Evolutionary conservation across 768 basidiomycete species (phyloP).

Genomic region (Coprinellus micaceus): DNA sequence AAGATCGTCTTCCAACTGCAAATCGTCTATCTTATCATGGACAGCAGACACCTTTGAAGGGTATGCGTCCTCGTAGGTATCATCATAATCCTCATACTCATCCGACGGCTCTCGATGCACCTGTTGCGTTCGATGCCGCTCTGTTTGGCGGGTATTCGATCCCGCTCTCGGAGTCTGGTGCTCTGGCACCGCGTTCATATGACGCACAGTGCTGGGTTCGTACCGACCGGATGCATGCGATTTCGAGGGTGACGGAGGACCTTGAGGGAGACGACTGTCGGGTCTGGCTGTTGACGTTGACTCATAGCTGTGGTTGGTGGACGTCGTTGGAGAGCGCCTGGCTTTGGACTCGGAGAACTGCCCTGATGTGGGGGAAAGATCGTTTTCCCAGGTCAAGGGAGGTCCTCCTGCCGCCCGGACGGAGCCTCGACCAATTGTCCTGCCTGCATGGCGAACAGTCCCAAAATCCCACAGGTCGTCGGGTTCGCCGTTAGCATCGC

Average conservation of each 20-base stretch:
- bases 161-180: slow-evolving; percentile 18
- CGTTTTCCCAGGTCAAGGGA: slow-evolving; percentile 78
- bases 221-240: slow-evolving; percentile 22
- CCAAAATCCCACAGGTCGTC: slow-evolving; percentile 98
- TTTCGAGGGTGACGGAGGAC: slow-evolving; percentile 27
- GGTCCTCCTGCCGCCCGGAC: slow-evolving; percentile 64
- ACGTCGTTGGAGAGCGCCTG: slow-evolving; percentile 24
- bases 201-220: slow-evolving; percentile 69
- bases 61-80: slow-evolving; percentile 50
- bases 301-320: slow-evolving; percentile 32
- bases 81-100: slow-evolving; percentile 64
- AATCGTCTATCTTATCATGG: slow-evolving; percentile 45
- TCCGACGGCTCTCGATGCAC: slow-evolving; percentile 51
- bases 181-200: slow-evolving; percentile 34
- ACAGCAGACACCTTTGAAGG: slow-evolving; percentile 41
- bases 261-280: slow-evolving; percentile 56
- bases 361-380: slow-evolving; percentile 48
- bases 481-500: slow-evolving; percentile 52
- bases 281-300: slow-evolving; percentile 51
- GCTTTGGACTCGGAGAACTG: slow-evolving; percentile 29
- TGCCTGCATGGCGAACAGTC: slow-evolving; percentile 76
- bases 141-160: no score
- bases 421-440: slow-evolving; percentile 66
- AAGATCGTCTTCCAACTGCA: slow-evolving; percentile 53
- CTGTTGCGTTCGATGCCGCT: slow-evolving; percentile 17